Evolutionary conservation across 345 rosid species (phyloP).

Genomic region (Camelina laxa): DNA sequence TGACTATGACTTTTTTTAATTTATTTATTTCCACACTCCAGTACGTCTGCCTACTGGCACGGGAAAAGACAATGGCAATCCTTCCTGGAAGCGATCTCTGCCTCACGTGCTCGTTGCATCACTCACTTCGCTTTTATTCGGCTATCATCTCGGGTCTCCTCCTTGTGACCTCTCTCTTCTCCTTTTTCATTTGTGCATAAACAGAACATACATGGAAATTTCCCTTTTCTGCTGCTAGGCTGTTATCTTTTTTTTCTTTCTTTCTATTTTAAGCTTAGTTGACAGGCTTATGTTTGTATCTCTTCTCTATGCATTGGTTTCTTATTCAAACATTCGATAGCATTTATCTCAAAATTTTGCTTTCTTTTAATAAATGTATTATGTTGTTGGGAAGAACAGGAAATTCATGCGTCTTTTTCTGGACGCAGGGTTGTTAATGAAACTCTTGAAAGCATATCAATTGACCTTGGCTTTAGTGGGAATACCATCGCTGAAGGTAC

Average conservation of each 20-base stretch:
- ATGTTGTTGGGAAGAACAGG: constrained; percentile 24
- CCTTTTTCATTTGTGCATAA: neutral
- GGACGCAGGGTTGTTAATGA: constrained; percentile 87
- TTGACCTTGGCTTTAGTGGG: constrained; percentile 85
- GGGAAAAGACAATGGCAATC: constrained; percentile 67
- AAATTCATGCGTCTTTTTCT: constrained; percentile 22
- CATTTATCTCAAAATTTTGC: neutral
- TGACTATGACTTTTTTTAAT: constrained; percentile 37
- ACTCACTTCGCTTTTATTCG: constrained; percentile 74
- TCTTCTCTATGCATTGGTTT: constrained; percentile 22
- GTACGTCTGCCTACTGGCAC: constrained; percentile 57
- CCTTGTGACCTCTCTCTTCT: constrained; percentile 24
- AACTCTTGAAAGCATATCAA: constrained; percentile 86
- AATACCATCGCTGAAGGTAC: constrained; percentile 89
- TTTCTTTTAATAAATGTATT: constrained; percentile 1
- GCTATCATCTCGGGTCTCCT: constrained; percentile 91
- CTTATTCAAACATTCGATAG: neutral
- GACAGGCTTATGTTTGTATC: neutral
- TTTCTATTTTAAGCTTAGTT: constrained; percentile 1
- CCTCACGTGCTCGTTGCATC: constrained; percentile 80
- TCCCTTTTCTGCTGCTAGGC: constrained; percentile 5
- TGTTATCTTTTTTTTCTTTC: neutral
- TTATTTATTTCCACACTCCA: constrained; percentile 33
- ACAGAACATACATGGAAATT: neutral
- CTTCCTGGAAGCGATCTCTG: constrained; percentile 83